These are phyloP conservation scores for Hordeum pubiflorum DNA, from an alignment of 202 grass and related monocot species.

Conservation along the genomic window DNA sequence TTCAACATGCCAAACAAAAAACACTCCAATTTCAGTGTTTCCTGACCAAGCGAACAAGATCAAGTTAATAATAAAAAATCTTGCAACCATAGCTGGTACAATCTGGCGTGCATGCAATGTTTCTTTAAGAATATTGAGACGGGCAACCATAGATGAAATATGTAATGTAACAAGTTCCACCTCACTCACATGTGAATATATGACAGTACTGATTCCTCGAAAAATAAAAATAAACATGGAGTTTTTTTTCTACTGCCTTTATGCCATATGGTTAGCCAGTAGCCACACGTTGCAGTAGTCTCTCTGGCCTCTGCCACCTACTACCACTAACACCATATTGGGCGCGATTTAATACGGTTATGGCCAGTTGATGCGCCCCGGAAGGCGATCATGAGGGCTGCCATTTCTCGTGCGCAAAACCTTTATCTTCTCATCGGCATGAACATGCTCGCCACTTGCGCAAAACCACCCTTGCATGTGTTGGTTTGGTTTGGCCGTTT, in stretches of 20 bases:
- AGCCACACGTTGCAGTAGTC: background rate
- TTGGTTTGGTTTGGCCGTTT: background rate
- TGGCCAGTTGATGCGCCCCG: background rate
- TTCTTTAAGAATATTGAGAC: background rate
- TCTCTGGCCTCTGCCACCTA: background rate
- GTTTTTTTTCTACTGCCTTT: too few relatives aligned
- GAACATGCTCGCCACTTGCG: background rate
- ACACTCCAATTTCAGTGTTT: background rate
- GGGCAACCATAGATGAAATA: background rate
- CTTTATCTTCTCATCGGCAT: background rate
- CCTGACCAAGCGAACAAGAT: background rate
- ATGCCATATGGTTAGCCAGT: background rate
- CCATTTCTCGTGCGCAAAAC: background rate
- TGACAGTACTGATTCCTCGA: background rate
- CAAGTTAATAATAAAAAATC: background rate
- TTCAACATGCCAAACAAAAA: background rate
- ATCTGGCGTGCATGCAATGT: too few relatives aligned
- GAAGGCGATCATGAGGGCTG: background rate
- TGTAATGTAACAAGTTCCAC: background rate
- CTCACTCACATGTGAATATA: background rate
- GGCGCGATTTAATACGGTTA: constrained; percentile 11
- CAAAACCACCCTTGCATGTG: background rate
- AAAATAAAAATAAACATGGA: background rate
- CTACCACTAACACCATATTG: background rate
- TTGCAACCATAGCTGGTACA: too few relatives aligned